Conservation (phyloP, 1,284 basidiomycete species). For the Tylopilus orsonianus region DNA sequence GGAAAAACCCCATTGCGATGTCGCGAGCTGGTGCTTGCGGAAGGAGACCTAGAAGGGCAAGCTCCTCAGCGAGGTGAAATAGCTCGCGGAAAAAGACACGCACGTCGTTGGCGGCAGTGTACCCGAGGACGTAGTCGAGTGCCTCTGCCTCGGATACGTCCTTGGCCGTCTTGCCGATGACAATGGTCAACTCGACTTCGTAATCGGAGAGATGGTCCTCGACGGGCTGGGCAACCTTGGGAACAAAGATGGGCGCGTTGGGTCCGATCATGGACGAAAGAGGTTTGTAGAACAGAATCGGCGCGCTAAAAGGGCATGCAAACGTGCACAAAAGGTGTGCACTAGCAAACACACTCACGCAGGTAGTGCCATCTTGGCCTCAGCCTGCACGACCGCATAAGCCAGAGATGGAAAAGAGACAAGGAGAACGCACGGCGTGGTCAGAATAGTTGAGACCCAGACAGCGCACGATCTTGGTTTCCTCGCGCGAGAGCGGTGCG, state of each 20-base stretch:
- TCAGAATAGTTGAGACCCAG: conserved; percentile 81
- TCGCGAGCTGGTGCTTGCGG: conserved; percentile 72
- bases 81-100: conserved; percentile 24
- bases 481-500: conserved; percentile 63
- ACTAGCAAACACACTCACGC: conserved; percentile 42
- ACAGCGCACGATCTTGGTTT: conserved; percentile 71
- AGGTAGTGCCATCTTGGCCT: conserved; percentile 62
- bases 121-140: conserved; percentile 79
- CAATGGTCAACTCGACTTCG: conserved; percentile 84
- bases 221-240: conserved; percentile 66
- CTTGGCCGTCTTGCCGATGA: conserved; percentile 80
- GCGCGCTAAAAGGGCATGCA: conserved; percentile 43
- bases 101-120: conserved; percentile 80
- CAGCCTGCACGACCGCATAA: conserved; percentile 45
- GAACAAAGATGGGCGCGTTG: conserved; percentile 64
- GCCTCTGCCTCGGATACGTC: conserved; percentile 76
- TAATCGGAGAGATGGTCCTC: conserved; percentile 80
- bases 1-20: conserved; percentile 83
- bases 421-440: conserved; percentile 59
- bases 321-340: not conserved
- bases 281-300: conserved; percentile 82
- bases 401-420: not conserved
- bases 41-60: conserved; percentile 59
- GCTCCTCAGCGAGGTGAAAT: not conserved
- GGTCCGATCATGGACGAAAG: conserved; percentile 71